These are phyloP conservation scores for Aureobasidium melanogenum DNA, from an alignment of 2,329 filamentous ascomycete species.

Conservation along the genomic window DNA sequence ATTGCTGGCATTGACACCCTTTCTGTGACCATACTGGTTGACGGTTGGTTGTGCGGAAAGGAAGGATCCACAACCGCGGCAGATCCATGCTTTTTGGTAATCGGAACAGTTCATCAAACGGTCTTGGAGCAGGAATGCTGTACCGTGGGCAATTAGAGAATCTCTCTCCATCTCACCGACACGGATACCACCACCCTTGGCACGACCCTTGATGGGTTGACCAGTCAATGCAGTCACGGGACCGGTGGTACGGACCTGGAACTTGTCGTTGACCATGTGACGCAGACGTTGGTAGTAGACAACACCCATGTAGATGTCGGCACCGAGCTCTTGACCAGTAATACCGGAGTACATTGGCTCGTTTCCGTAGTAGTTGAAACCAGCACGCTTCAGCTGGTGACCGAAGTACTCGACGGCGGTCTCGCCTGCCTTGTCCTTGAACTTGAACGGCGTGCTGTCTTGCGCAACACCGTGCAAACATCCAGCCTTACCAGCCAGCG, in stretches of 20 bases:
- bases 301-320: conserved; percentile 92
- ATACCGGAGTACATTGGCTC: conserved; percentile 98
- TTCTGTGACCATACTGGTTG: conserved; percentile 27
- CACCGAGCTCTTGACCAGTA: conserved; percentile 85
- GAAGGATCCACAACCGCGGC: conserved; percentile 82
- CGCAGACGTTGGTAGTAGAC: conserved; percentile 97
- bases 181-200: conserved; percentile 95
- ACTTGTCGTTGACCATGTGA: conserved; percentile 99
- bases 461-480: conserved; percentile 92
- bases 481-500: conserved; percentile 87
- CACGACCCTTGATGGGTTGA: conserved; percentile 93
- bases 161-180: conserved; percentile 99
- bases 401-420: conserved; percentile 93
- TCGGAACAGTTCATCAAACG: conserved; percentile 96
- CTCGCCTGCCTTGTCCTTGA: conserved; percentile 68
- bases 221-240: conserved; percentile 84
- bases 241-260: conserved; percentile 92
- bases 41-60: conserved; percentile 76
- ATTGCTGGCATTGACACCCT: conserved; percentile 19
- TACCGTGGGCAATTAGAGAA: conserved; percentile 86
- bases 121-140: conserved; percentile 89
- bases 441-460: conserved; percentile 90
- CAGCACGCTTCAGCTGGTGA: conserved; percentile 86
- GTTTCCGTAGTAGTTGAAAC: conserved; percentile 97
- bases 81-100: conserved; percentile 83